Evolutionary conservation across 192 early-diverging fungal species (phyloP).

Genomic region (Pecoramyces ruminantium): DNA sequence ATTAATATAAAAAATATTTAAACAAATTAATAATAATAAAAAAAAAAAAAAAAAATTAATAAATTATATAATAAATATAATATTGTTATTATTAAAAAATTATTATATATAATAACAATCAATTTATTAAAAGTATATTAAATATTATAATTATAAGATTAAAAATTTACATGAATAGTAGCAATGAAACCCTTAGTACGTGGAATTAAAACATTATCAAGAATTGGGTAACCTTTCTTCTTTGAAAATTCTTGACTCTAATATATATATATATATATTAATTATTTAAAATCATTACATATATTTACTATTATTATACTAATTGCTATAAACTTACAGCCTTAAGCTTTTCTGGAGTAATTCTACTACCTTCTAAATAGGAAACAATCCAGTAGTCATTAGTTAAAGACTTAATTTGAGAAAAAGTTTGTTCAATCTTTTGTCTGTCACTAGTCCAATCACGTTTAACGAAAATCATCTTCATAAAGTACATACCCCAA

Average conservation of each 20-base stretch:
- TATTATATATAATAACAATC: too few species aligned
- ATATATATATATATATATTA: too few species aligned
- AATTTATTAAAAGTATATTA: too few species aligned
- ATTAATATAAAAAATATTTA: too few species aligned
- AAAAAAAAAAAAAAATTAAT: too few species aligned
- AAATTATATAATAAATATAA: too few species aligned
- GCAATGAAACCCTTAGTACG: slow-evolving; percentile 6
- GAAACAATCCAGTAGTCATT: slow-evolving; percentile 2
- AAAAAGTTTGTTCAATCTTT: slow-evolving; percentile 2
- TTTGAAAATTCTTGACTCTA: slow-evolving; percentile 7
- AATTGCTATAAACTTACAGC: neutral
- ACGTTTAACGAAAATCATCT: slow-evolving; percentile 4
- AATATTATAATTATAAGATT: too few species aligned
- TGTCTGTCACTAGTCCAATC: slow-evolving; percentile 3
- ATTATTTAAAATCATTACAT: too few species aligned
- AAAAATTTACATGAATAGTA: neutral
- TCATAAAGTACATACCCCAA: neutral
- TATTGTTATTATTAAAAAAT: too few species aligned
- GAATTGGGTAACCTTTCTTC: slow-evolving; percentile 1
- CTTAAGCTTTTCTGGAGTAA: slow-evolving; percentile 4
- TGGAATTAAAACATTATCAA: slow-evolving; percentile 5
- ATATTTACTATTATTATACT: too few species aligned
- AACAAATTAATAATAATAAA: too few species aligned
- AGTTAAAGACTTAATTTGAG: neutral
- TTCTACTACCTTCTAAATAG: slow-evolving; percentile 6